Conservation (phyloP, 495 filamentous ascomycete species). For the Tetracladium marchalianum region DNA sequence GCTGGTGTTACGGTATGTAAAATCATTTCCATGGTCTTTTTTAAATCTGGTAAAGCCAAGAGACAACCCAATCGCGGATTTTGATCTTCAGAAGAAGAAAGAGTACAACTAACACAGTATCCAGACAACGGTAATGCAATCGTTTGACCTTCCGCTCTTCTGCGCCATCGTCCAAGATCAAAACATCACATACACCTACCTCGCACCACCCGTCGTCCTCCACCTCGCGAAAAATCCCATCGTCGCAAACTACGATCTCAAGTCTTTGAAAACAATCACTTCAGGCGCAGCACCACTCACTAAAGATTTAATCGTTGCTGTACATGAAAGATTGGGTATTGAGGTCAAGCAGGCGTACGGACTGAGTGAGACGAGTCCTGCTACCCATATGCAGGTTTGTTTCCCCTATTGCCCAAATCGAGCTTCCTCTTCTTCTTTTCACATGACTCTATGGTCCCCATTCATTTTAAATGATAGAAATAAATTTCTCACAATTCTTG, state of each 20-base stretch:
- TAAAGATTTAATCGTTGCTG: slow-evolving; percentile 64
- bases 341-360: slow-evolving; percentile 54
- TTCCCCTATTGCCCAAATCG: slow-evolving; percentile 53
- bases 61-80: too few relatives aligned
- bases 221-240: slow-evolving; percentile 62
- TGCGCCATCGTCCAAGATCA: slow-evolving; percentile 56
- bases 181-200: slow-evolving; percentile 52
- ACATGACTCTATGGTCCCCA: background rate
- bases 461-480: background rate
- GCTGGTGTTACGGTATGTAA: slow-evolving; percentile 41
- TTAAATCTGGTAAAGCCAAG: too few relatives aligned
- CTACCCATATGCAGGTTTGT: slow-evolving; percentile 50
- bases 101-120: slow-evolving; percentile 21
- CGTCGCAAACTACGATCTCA: slow-evolving; percentile 58
- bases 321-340: slow-evolving; percentile 61
- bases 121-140: slow-evolving; percentile 57
- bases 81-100: background rate
- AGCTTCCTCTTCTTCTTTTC: background rate
- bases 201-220: slow-evolving; percentile 62
- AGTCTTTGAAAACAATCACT: slow-evolving; percentile 55
- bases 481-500: slow-evolving; percentile 30
- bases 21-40: slow-evolving; percentile 21
- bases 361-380: slow-evolving; percentile 42
- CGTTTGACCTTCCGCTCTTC: slow-evolving; percentile 66
- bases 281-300: slow-evolving; percentile 85